Conservation (phyloP, 2,329 filamentous ascomycete genomes). For the Aspergillus eucalypticola region DNA sequence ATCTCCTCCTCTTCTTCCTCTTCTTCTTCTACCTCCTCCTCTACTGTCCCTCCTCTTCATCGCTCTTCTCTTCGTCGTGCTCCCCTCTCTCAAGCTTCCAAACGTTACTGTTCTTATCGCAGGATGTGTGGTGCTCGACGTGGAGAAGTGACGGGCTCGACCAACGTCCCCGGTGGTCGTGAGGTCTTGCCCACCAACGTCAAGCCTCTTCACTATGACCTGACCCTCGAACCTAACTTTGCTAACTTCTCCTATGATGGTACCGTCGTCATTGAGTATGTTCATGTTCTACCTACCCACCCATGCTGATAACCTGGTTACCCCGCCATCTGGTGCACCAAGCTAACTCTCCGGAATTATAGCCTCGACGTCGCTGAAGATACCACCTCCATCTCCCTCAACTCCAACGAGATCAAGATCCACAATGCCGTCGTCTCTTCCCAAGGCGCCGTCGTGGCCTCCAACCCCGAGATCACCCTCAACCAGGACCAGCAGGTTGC, state of each 20-base stretch:
- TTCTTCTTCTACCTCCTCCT: slow-evolving; percentile 26
- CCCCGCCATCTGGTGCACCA: neutral
- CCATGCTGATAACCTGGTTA: neutral
- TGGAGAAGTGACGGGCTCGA: slow-evolving; percentile 57
- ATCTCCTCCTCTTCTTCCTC: slow-evolving; percentile 18
- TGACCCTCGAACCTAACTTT: slow-evolving; percentile 89
- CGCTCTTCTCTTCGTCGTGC: slow-evolving; percentile 26
- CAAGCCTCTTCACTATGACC: slow-evolving; percentile 85
- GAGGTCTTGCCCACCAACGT: slow-evolving; percentile 91
- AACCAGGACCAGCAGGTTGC: slow-evolving; percentile 79
- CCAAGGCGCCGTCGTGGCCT: slow-evolving; percentile 56
- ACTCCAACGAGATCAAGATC: slow-evolving; percentile 84
- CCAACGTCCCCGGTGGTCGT: slow-evolving; percentile 65
- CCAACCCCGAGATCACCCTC: slow-evolving; percentile 68
- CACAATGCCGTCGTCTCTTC: slow-evolving; percentile 69
- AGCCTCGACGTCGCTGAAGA: slow-evolving; percentile 81
- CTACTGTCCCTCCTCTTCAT: slow-evolving; percentile 21
- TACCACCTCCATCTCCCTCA: slow-evolving; percentile 80
- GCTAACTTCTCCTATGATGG: slow-evolving; percentile 85
- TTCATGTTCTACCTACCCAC: neutral
- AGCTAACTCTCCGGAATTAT: slow-evolving; percentile 12
- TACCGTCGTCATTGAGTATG: slow-evolving; percentile 75
- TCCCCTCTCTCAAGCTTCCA: slow-evolving; percentile 35
- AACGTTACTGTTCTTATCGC: slow-evolving; percentile 72
- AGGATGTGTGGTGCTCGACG: slow-evolving; percentile 71